Base-by-base conservation (phyloP, 345 rosid species). In the Hevea brasiliensis region DNA sequence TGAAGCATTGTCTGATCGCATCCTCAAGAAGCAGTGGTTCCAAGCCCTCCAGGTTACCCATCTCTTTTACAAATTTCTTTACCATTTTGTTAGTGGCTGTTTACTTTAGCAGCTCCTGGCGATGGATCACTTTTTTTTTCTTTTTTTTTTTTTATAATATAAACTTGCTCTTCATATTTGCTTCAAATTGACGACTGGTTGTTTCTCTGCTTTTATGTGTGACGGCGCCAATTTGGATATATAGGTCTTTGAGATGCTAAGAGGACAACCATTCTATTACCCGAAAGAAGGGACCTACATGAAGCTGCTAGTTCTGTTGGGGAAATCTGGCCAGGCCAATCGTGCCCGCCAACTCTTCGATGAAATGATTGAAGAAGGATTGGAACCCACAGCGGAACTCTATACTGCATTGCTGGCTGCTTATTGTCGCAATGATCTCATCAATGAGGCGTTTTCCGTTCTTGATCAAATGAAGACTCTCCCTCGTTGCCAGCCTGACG, bases 201-300 rank as follows among this genome's bases (percentile, higher is more conserved):
- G 6, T 40, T 17, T 29, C 53, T 18, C 42, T 12, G 6, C 21
- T 42, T 26, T 32, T 32, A 4, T 32, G 37, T 4, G 18, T 65
- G 15, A 45, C 9, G 50, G 13, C 40, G 1, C 40, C 40, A 23
- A 64, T 55, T 73, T 54, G 44, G 56, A 42, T 55, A 2, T 32
- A 0, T 63, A 76, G 79, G 70, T 76, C 57, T 70, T 76, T 32
- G 79, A 81, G 67, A 94, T 92, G 92, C 84, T 92, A 63, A 88
- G 77, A 32, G 82, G 81, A 41, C 93, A 94, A 60, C 86, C 90
- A 0, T 94, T 88, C 83, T 88, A 94, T 68, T 82, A 87, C 11
- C 93, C 95, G 10, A 90, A 88, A 75, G 92, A 89, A 85, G 92
- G 90, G 50, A 92, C 93, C 72, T 92, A 88, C 72, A 84, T 90